Conservation (phyloP, 2,329 filamentous ascomycete genomes). For the Pseudocercospora macadamiae region DNA sequence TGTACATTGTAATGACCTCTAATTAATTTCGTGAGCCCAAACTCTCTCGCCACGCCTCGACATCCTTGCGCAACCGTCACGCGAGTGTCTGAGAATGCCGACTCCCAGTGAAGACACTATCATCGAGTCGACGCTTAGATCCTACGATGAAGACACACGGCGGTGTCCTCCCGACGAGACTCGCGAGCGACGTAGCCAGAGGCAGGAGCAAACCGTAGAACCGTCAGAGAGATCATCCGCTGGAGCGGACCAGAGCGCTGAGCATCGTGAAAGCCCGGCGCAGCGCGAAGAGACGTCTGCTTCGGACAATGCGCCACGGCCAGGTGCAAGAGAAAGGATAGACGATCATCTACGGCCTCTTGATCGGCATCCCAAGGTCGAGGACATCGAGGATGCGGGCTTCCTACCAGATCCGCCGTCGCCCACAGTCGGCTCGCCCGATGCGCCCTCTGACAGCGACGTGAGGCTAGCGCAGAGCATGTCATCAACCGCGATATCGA, state of each 20-base stretch:
- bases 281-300: conserved; percentile 32
- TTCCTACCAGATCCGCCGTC: conserved; percentile 32
- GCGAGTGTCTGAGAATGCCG: conserved; percentile 29
- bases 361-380: conserved; percentile 40
- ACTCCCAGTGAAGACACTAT: conserved; percentile 28
- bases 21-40: conserved; percentile 7
- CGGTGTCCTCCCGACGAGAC: conserved; percentile 45
- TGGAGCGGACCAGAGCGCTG: conserved; percentile 6
- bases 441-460: conserved; percentile 35
- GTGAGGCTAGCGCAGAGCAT: conserved; percentile 33
- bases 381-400: conserved; percentile 46
- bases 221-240: conserved; percentile 1
- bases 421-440: conserved; percentile 29
- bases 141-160: conserved; percentile 10
- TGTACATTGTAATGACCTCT: conserved; percentile 25
- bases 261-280: conserved; percentile 27
- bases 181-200: conserved; percentile 21
- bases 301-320: conserved; percentile 24
- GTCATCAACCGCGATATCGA: conserved; percentile 32
- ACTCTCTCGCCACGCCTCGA: conserved; percentile 10
- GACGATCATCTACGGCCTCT: conserved; percentile 12
- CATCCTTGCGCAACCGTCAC: conserved; percentile 24
- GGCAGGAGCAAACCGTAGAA: conserved; percentile 10
- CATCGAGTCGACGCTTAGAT: conserved; percentile 4
- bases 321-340: conserved; percentile 32